phyloP scores from a whole-genome alignment of 2,329 filamentous ascomycete genomes.

The Chaetomium globosum region DNA sequence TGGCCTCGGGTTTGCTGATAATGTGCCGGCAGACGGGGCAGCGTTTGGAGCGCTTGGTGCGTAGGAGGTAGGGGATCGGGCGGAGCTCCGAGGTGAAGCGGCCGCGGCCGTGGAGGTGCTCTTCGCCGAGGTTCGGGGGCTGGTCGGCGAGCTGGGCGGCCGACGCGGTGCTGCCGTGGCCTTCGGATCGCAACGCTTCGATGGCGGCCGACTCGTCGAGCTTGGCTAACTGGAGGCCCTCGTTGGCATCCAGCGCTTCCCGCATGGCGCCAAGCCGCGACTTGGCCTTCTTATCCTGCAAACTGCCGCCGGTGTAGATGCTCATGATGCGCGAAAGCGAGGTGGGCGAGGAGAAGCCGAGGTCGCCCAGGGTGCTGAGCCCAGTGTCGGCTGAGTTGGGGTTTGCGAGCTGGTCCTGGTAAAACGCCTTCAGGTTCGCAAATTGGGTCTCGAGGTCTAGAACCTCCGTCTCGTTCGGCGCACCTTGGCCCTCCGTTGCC shows the following conservation, averaged over 20 bases:
- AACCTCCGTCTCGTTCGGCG: constrained; percentile 46
- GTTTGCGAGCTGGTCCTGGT: constrained; percentile 74
- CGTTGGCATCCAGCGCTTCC: constrained; percentile 69
- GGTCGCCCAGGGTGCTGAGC: constrained; percentile 49
- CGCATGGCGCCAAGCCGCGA: constrained; percentile 74
- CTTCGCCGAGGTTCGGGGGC: constrained; percentile 44
- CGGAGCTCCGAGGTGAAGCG: constrained; percentile 74
- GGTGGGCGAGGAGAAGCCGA: constrained; percentile 73
- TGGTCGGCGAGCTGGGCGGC: constrained; percentile 54
- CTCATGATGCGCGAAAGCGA: constrained; percentile 89
- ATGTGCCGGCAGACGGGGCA: constrained; percentile 93
- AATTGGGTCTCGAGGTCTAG: constrained; percentile 72
- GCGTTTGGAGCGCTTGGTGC: constrained; percentile 91
- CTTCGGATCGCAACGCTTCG: constrained; percentile 58
- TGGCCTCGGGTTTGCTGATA: constrained; percentile 89
- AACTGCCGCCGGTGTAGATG: constrained; percentile 72
- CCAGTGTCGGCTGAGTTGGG: constrained; percentile 56
- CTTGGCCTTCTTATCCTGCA: constrained; percentile 66
- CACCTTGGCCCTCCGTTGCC: constrained; percentile 1
- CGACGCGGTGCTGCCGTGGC: constrained; percentile 65
- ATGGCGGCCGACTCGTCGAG: constrained; percentile 66
- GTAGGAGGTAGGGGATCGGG: constrained; percentile 78
- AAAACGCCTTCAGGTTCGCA: constrained; percentile 74
- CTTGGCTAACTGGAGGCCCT: constrained; percentile 69
- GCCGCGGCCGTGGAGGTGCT: constrained; percentile 50